Percentiles rank a stretch among this genome's conserved stretches.
phyloP scores from a whole-genome alignment of 129 eudicot genomes.

The Helichrysum umbraculigerum region DNA sequence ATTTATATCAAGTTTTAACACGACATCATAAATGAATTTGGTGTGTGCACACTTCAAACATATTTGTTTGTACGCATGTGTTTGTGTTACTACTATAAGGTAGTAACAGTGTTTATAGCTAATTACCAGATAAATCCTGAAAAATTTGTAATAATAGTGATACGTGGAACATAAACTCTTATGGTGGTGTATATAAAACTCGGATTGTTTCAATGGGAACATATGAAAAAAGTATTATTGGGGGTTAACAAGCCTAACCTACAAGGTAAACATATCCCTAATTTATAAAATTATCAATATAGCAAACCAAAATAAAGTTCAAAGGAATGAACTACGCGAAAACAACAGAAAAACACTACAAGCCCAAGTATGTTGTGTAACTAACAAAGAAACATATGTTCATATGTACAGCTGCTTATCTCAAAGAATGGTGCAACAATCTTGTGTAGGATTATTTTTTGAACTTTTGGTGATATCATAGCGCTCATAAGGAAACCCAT shows the following conservation, averaged over 20 bases:
- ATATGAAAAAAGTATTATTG: not conserved
- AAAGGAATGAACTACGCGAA: not conserved
- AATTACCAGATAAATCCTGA: not conserved
- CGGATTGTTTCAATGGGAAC: not conserved
- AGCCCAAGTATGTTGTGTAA: not conserved
- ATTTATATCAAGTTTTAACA: not conserved
- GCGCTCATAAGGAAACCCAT: not conserved
- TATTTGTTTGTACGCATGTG: not conserved
- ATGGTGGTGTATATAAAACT: not conserved
- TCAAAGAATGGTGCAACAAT: not conserved
- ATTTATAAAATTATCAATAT: no score
- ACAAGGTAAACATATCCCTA: not conserved
- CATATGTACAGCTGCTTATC: no score
- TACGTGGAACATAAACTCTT: not conserved
- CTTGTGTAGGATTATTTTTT: not conserved
- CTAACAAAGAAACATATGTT: not conserved
- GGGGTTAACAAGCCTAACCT: not conserved
- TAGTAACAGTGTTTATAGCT: not conserved
- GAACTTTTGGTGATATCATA: not conserved
- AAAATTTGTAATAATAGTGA: no score
- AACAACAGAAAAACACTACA: not conserved
- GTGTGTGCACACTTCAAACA: not conserved
- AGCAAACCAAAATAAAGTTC: not conserved
- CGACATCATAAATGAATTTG: not conserved
- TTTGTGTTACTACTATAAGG: not conserved